phyloP scores from a whole-genome alignment of 768 basidiomycete species.

The Hypsizygus marmoreus region DNA sequence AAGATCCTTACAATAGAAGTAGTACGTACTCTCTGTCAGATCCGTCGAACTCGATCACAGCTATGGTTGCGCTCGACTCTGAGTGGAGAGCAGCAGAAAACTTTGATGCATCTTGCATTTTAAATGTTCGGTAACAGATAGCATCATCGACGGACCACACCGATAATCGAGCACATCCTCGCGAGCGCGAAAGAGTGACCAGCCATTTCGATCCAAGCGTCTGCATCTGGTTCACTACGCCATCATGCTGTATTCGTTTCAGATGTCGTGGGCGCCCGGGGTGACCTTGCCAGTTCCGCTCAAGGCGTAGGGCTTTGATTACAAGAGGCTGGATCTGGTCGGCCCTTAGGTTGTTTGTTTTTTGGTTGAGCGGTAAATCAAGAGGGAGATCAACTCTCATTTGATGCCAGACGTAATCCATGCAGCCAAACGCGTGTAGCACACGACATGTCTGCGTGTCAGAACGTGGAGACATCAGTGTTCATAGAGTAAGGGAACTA shows the following conservation, averaged over 20 bases:
- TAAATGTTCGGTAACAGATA: conserved; percentile 27
- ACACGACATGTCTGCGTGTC: conserved; percentile 60
- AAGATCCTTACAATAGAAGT: neutral
- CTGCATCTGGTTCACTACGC: conserved; percentile 46
- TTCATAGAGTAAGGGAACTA: neutral
- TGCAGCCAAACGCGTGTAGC: conserved; percentile 50
- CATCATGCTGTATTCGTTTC: conserved; percentile 37
- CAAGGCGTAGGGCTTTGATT: conserved; percentile 48
- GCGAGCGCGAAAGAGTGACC: conserved; percentile 38
- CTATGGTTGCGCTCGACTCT: conserved; percentile 12
- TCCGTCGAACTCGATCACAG: conserved; percentile 11
- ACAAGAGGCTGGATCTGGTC: conserved; percentile 41
- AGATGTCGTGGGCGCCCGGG: conserved; percentile 36
- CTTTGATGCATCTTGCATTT: conserved; percentile 29
- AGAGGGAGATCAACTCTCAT: conserved; percentile 48
- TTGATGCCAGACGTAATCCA: conserved; percentile 60
- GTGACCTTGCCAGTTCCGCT: conserved; percentile 49
- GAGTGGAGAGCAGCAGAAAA: conserved; percentile 34
- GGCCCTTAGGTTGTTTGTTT: conserved; percentile 36
- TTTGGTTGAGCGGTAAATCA: conserved; percentile 39
- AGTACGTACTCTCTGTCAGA: conserved; percentile 12
- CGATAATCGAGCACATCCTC: conserved; percentile 35
- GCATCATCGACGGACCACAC: conserved; percentile 44
- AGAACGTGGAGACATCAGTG: conserved; percentile 3
- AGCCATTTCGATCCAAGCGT: conserved; percentile 53